Evolutionary conservation across 495 filamentous ascomycete genomes (phyloP).

Genomic region (Trypethelium eluteriae): DNA sequence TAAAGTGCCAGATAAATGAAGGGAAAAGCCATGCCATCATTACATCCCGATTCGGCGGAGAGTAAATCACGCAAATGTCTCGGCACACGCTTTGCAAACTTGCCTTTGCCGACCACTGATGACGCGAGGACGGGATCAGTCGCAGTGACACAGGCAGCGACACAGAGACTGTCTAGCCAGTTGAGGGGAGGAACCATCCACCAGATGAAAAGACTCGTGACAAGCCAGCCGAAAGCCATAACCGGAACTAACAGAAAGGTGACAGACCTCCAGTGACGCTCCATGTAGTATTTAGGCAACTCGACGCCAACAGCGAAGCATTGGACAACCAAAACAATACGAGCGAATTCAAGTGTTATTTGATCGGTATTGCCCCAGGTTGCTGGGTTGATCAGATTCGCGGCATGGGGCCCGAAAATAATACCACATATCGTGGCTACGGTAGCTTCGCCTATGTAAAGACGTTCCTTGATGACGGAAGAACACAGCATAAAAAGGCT

Average conservation of each 20-base stretch:
- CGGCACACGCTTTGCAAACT: slow-evolving; percentile 94
- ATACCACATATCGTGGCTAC: slow-evolving; percentile 93
- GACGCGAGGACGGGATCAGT: slow-evolving; percentile 97
- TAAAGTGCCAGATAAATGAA: slow-evolving; percentile 93
- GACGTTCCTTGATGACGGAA: slow-evolving; percentile 91
- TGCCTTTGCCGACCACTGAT: slow-evolving; percentile 97
- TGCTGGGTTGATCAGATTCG: slow-evolving; percentile 76
- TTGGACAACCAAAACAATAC: slow-evolving; percentile 96
- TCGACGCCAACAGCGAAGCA: slow-evolving; percentile 99
- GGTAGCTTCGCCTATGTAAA: slow-evolving; percentile 98
- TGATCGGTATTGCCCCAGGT: slow-evolving; percentile 92
- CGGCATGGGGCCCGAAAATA: slow-evolving; percentile 94
- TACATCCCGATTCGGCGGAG: slow-evolving; percentile 96
- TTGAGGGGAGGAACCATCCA: slow-evolving; percentile 76
- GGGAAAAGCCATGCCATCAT: slow-evolving; percentile 99
- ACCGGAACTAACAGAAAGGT: slow-evolving; percentile 81
- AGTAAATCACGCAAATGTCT: slow-evolving; percentile 94
- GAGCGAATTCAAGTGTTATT: slow-evolving; percentile 92
- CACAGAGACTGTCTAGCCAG: slow-evolving; percentile 80
- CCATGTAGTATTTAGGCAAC: slow-evolving; percentile 95
- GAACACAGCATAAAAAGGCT: slow-evolving; percentile 98
- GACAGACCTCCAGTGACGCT: slow-evolving; percentile 93
- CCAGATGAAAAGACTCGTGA: slow-evolving; percentile 94
- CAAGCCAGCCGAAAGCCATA: slow-evolving; percentile 95
- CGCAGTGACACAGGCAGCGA: slow-evolving; percentile 91